Base-by-base conservation (phyloP, 805 yeast species). In the Kuraishia capsulata region DNA sequence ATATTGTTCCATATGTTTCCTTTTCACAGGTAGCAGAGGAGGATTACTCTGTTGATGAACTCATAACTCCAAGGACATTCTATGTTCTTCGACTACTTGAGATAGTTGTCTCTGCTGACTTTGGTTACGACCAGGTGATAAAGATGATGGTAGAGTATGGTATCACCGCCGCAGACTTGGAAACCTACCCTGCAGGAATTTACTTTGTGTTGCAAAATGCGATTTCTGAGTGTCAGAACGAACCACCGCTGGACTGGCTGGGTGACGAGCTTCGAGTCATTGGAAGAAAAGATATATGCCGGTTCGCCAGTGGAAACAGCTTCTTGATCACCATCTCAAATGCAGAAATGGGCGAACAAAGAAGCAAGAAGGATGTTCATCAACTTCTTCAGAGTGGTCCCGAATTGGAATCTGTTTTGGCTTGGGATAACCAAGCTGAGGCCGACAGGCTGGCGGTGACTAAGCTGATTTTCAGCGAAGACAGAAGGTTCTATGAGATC, bases 401-500 rank as follows among this genome's bases (percentile, higher is more conserved):
- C 30, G 66, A 71, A 36, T 64, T 59, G 21, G 80, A 76, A 17
- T 59, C 64, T 3, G 54, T 73, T 2, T 52, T 70, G 29, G 78
- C 87, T 0, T 78, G 84, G 82, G 85, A 79, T 55, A 81, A 74
- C 6, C 82, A 77, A 36, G 65, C 77, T 1, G 90, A 83, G 48
- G 77, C 79, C 3, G 89, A 81, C 40, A 62, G 81, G 35, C 69
- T 79, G 33, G 71, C 71, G 24, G 69, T 83, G n/a, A 78, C 90
- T 1, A 76, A 73, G 44, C 57, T 82, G 10, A 77, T 89, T 0
- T 90, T 87, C 52, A 76, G 79, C 13, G 70, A 73, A 32, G 97
- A 90, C 54, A 62, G 94, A 34, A 63, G 97, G 35, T 83, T 81
- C 51, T 76, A 73, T 47, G 95, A 89, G 49, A 80, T 83, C 10